These are phyloP conservation scores for Mediolabrus comicus DNA, from an alignment of 108 stramenopile species.

Conservation along the genomic window DNA sequence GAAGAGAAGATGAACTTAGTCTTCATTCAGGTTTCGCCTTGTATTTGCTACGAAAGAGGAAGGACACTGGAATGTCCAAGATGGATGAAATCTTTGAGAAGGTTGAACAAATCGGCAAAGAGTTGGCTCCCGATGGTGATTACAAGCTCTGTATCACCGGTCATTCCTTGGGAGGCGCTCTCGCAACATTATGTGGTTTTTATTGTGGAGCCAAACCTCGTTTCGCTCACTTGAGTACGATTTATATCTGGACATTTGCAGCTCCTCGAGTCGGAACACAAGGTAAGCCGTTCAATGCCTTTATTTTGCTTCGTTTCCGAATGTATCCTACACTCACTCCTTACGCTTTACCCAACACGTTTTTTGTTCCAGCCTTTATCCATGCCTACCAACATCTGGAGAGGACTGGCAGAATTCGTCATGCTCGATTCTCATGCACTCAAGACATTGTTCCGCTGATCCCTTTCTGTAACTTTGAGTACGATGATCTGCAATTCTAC, in stretches of 20 bases:
- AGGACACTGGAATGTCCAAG: constrained; percentile 15
- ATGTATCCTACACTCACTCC: not conserved
- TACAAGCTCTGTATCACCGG: constrained; percentile 36
- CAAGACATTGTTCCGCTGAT: constrained; percentile 13
- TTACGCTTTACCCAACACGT: not conserved
- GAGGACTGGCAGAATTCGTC: constrained; percentile 17
- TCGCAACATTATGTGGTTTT: constrained; percentile 40
- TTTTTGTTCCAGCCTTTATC: constrained; percentile 3
- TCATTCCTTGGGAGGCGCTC: constrained; percentile 44
- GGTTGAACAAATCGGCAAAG: constrained; percentile 18
- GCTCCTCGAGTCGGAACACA: constrained; percentile 24
- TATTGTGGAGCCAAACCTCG: constrained; percentile 19
- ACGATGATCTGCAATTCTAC: constrained; percentile 5
- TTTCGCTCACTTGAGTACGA: constrained; percentile 15
- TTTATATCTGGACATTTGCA: constrained; percentile 24
- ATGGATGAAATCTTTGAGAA: constrained; percentile 24
- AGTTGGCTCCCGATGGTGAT: constrained; percentile 14
- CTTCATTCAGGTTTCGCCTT: constrained; percentile 22
- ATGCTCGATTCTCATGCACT: constrained; percentile 18
- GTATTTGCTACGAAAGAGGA: constrained; percentile 22
- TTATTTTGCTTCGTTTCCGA: not conserved
- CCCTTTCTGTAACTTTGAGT: constrained; percentile 18
- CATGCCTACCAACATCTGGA: constrained; percentile 25
- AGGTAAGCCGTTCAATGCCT: not conserved
- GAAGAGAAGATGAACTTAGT: constrained; percentile 1